These are phyloP conservation scores for Rhodamnia argentea DNA, from an alignment of 345 rosid genomes.

Conservation along the genomic window DNA sequence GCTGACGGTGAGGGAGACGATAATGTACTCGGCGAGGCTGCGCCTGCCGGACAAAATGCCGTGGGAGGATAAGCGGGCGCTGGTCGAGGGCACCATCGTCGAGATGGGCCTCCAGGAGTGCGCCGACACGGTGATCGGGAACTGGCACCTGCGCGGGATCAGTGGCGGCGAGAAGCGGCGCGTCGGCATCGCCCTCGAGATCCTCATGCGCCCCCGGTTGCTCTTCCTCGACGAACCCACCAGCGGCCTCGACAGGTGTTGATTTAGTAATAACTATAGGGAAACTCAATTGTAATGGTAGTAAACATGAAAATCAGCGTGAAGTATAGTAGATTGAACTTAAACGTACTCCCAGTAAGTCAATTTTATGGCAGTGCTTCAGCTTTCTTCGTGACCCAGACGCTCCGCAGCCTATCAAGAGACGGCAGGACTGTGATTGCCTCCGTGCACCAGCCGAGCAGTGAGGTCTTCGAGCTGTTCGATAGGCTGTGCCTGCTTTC, in stretches of 20 bases:
- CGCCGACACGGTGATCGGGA: constrained; percentile 86
- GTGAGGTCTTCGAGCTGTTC: constrained; percentile 92
- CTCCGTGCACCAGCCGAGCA: constrained; percentile 92
- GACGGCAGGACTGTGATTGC: constrained; percentile 96
- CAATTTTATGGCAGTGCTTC: constrained; percentile 53
- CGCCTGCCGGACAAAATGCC: constrained; percentile 92
- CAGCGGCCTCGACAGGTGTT: constrained; percentile 89
- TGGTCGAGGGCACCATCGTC: constrained; percentile 74
- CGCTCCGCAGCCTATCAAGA: constrained; percentile 68
- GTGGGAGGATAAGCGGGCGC: constrained; percentile 62
- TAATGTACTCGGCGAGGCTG: constrained; percentile 71
- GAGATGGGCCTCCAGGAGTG: constrained; percentile 99
- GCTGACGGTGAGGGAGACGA: constrained; percentile 86
- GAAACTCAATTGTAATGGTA: background rate
- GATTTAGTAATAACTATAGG: background rate
- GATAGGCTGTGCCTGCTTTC: constrained; percentile 81
- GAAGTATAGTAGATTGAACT: background rate
- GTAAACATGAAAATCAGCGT: background rate
- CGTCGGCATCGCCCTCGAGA: constrained; percentile 92
- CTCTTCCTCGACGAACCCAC: constrained; percentile 97
- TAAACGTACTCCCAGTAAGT: background rate
- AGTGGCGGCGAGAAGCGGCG: constrained; percentile 94
- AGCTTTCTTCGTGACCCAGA: constrained; percentile 94
- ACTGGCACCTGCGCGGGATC: constrained; percentile 91
- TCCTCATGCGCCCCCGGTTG: constrained; percentile 86